phyloP scores from a whole-genome alignment of 1,139 yeast genomes.

The Geotrichum australiense region DNA sequence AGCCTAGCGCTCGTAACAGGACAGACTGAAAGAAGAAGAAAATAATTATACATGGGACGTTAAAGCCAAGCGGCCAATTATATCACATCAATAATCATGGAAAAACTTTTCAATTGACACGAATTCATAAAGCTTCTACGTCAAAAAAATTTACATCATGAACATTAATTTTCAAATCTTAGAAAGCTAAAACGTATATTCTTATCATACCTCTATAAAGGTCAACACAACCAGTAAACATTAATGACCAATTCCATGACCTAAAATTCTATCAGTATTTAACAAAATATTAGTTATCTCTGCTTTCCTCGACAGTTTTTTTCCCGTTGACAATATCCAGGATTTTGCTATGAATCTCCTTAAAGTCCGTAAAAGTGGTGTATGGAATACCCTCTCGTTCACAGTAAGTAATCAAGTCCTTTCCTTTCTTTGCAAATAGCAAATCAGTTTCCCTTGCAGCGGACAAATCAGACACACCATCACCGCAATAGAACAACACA shows the following conservation, averaged over 20 bases:
- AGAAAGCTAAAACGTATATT: background rate
- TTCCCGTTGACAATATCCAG: slow-evolving; percentile 42
- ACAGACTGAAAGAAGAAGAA: too few species aligned
- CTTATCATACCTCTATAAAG: too few species aligned
- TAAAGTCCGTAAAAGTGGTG: slow-evolving; percentile 69
- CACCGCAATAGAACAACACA: slow-evolving; percentile 83
- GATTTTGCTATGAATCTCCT: slow-evolving; percentile 59
- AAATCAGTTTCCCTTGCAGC: slow-evolving; percentile 95
- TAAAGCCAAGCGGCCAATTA: too few species aligned
- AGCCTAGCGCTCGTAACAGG: too few species aligned
- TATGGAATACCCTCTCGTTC: slow-evolving; percentile 73
- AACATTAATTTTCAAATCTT: too few species aligned
- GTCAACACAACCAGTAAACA: too few species aligned
- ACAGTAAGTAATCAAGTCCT: slow-evolving; percentile 83
- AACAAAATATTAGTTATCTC: background rate
- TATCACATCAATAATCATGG: too few species aligned
- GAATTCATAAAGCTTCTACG: too few species aligned
- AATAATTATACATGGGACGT: too few species aligned
- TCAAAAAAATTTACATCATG: too few species aligned
- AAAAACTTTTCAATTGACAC: too few species aligned
- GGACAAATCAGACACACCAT: slow-evolving; percentile 90
- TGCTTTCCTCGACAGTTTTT: slow-evolving; percentile 35
- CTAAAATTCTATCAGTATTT: background rate
- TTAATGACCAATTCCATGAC: too few species aligned
- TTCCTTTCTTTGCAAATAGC: slow-evolving; percentile 87